Evolutionary conservation across 1,284 basidiomycete genomes (phyloP).

Genomic region (Xerocomus minutiporus): DNA sequence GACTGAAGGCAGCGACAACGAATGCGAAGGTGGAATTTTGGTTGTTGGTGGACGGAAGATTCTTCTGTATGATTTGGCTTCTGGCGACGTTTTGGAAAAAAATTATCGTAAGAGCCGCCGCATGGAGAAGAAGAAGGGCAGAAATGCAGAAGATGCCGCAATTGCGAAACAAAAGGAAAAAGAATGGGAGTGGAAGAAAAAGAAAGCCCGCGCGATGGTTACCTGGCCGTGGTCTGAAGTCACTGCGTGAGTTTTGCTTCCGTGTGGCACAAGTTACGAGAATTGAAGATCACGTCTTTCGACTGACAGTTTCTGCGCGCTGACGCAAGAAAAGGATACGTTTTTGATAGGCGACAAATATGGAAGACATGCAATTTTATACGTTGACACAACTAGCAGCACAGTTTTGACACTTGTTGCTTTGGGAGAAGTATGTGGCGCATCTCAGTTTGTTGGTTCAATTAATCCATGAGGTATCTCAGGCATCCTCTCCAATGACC

Average conservation of each 20-base stretch:
- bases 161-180: slow-evolving; percentile 53
- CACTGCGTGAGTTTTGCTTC: slow-evolving; percentile 45
- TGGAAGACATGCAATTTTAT: slow-evolving; percentile 67
- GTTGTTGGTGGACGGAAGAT: slow-evolving; percentile 63
- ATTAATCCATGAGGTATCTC: slow-evolving; percentile 3
- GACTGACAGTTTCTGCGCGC: slow-evolving; percentile 44
- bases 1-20: slow-evolving; percentile 24
- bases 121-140: slow-evolving; percentile 44
- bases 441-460: neutral
- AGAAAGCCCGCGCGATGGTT: slow-evolving; percentile 49
- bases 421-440: slow-evolving; percentile 62
- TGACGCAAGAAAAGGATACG: slow-evolving; percentile 43
- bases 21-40: slow-evolving; percentile 60
- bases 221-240: slow-evolving; percentile 73
- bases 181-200: slow-evolving; percentile 48
- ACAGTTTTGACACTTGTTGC: slow-evolving; percentile 55
- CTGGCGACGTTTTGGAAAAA: slow-evolving; percentile 44
- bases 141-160: slow-evolving; percentile 36
- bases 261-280: neutral
- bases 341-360: slow-evolving; percentile 76
- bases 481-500: slow-evolving; percentile 75
- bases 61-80: slow-evolving; percentile 53
- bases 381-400: slow-evolving; percentile 43
- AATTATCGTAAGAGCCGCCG: slow-evolving; percentile 50
- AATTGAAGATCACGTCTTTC: slow-evolving; percentile 1